Percentiles rank a stretch among this genome's conserved stretches.
Conservation (phyloP, 768 basidiomycete species). For the Leucosporidium scottii region DNA sequence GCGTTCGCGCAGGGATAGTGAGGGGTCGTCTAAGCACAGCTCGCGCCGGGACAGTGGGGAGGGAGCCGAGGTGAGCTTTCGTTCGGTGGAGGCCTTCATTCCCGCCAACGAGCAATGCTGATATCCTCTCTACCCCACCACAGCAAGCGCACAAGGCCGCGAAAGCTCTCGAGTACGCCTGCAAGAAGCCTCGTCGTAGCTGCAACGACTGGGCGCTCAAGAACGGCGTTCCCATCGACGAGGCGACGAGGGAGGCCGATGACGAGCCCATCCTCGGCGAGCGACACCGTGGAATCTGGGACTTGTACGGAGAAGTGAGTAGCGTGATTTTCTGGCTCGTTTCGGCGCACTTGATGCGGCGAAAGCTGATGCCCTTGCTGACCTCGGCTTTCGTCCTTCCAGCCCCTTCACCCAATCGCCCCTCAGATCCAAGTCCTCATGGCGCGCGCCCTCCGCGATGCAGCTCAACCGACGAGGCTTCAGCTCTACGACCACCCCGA, state of each 20-base stretch:
- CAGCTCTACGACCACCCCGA: conserved; percentile 19
- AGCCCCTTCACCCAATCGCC: conserved; percentile 20
- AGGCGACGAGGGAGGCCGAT: conserved; percentile 15
- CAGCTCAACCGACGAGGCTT: conserved; percentile 13
- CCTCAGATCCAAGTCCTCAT: conserved; percentile 29
- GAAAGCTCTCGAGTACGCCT: conserved; percentile 21
- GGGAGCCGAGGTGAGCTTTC: not conserved
- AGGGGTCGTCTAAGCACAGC: not conserved
- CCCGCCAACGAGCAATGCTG: not conserved
- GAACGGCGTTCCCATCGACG: conserved; percentile 9
- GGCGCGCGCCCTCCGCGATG: conserved; percentile 25
- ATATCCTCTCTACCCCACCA: not conserved
- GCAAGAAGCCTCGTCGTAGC: conserved; percentile 9
- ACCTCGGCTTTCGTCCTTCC: not conserved
- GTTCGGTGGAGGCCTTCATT: not conserved
- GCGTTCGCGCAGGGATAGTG: conserved; percentile 4
- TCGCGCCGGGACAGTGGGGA: not conserved
- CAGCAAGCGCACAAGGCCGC: conserved; percentile 5
- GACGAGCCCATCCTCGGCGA: conserved; percentile 27
- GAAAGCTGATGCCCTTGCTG: not conserved
- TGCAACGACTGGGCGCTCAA: conserved; percentile 12
- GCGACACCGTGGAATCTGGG: conserved; percentile 20
- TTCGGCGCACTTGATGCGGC: too few species aligned
- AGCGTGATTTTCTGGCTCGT: too few species aligned
- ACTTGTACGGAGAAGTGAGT: conserved; percentile 21